Base-by-base conservation (phyloP, 768 basidiomycete species). In the Mycena belliarum region DNA sequence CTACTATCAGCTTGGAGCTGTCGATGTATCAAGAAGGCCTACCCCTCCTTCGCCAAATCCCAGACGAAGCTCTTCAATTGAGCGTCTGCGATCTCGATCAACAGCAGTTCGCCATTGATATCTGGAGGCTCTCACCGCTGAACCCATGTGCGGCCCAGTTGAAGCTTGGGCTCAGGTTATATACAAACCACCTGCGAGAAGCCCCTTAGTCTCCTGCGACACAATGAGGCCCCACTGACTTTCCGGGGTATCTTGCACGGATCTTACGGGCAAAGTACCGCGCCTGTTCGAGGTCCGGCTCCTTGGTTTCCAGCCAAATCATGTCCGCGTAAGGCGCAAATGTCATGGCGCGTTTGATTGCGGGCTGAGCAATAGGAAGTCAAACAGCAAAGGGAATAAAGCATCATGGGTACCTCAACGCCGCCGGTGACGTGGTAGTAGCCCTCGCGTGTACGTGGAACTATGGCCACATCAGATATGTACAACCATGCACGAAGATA, bases 121-220 rank as follows among this genome's bases (percentile, higher is more conserved):
- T 28, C 20, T 10, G 20, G 18, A 32, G 12, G 12, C 23, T 42
- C 72, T 52, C 45, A 86, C 86, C 84, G 42, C 82, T 81, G 72
- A 90, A 95, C 15, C 93, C 93, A 65, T 88, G 85, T 24, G 78
- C 81, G n/a, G 84, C 76, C 94, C 93, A 96, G 70, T 95, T 94
- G 78, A 96, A 96, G 67, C 91, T 93, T 6, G 94, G 95, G 66
- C 92, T 94, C 55, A 97, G 75, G 69, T 96, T 97, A 69, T 95
- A 97, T 21, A 96, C 93, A 63, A 97, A 84, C 86, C 84, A 87
- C 66, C 87, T 91, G 60, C 56, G 12, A 50, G 63, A 49, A 21
- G 42, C 28, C 52, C 2, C 23, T 43, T 37, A 45, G 21, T 16
- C 28, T n/a, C 25, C 33, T 54, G 35, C n/a, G 18, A 28, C 45